Evolutionary conservation across 2,329 filamentous ascomycete species (phyloP).

Genomic region (Sporothrix pseudoabietina): DNA sequence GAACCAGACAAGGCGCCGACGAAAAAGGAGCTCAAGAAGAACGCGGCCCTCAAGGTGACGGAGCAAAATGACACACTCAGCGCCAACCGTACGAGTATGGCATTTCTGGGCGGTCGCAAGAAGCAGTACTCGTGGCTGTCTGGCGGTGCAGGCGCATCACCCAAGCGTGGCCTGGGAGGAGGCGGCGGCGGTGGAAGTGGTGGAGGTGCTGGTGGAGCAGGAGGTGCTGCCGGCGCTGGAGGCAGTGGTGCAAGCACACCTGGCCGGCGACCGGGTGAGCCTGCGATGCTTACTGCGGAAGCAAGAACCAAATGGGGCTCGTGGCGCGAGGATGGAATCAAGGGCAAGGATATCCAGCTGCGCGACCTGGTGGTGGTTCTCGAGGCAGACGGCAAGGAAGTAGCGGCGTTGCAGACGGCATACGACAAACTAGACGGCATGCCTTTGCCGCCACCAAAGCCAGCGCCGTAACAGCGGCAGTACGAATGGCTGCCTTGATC

Average conservation of each 20-base stretch:
- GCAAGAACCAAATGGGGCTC: slow-evolving; percentile 68
- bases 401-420: slow-evolving; percentile 61
- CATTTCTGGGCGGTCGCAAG: slow-evolving; percentile 63
- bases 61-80: slow-evolving; percentile 78
- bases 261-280: slow-evolving; percentile 39
- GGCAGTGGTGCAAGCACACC: slow-evolving; percentile 30
- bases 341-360: slow-evolving; percentile 78
- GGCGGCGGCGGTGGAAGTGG: slow-evolving; percentile 44
- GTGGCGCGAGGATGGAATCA: slow-evolving; percentile 76
- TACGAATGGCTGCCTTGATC: neutral
- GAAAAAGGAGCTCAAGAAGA: slow-evolving; percentile 82
- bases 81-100: slow-evolving; percentile 79
- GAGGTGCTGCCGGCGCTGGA: neutral
- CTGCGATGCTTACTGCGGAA: slow-evolving; percentile 55
- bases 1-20: slow-evolving; percentile 70
- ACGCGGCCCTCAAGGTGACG: slow-evolving; percentile 73
- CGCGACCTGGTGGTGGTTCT: slow-evolving; percentile 79
- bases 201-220: slow-evolving; percentile 33
- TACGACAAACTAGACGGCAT: slow-evolving; percentile 55
- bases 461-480: neutral
- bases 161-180: slow-evolving; percentile 42
- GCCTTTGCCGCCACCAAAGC: slow-evolving; percentile 24
- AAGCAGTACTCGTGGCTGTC: slow-evolving; percentile 80
- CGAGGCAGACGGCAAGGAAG: slow-evolving; percentile 72
- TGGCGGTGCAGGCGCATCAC: slow-evolving; percentile 55